phyloP scores from a whole-genome alignment of 345 rosid genomes.

The Chamaenerion angustifolium region DNA sequence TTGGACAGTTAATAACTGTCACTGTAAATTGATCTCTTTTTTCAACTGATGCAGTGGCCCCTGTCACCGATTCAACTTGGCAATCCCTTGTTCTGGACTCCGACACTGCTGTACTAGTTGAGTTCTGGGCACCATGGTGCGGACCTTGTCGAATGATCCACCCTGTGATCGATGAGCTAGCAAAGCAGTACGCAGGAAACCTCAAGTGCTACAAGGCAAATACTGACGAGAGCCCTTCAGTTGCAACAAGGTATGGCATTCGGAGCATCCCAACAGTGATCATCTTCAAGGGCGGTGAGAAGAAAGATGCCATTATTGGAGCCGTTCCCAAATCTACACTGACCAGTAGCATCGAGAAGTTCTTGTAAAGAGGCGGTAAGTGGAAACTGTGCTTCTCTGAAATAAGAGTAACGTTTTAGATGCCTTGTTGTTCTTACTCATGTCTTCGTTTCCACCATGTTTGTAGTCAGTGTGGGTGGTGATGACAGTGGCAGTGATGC shows the following conservation, averaged over 20 bases:
- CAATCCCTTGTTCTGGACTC: slow-evolving; percentile 22
- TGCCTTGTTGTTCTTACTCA: not conserved
- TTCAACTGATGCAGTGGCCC: slow-evolving; percentile 13
- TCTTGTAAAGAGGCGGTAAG: slow-evolving; percentile 14
- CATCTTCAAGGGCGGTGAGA: slow-evolving; percentile 34
- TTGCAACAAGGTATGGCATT: slow-evolving; percentile 30
- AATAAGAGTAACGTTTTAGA: not conserved
- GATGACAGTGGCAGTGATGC: too few species aligned
- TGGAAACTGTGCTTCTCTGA: slow-evolving; percentile 1
- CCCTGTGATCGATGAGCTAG: slow-evolving; percentile 31
- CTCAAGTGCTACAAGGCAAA: slow-evolving; percentile 33
- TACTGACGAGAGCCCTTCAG: slow-evolving; percentile 30
- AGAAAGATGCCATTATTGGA: slow-evolving; percentile 34
- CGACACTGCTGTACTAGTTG: slow-evolving; percentile 26
- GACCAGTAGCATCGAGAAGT: slow-evolving; percentile 27
- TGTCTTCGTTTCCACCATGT: not conserved
- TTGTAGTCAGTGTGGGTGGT: too few species aligned
- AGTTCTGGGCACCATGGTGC: slow-evolving; percentile 53
- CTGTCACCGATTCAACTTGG: slow-evolving; percentile 27
- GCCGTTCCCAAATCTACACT: slow-evolving; percentile 35
- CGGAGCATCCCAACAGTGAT: slow-evolving; percentile 40
- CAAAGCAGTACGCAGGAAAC: slow-evolving; percentile 29
- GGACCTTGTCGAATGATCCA: slow-evolving; percentile 43
- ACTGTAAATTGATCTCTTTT: not conserved
- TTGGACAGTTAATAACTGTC: too few species aligned